Evolutionary conservation across 345 rosid species (phyloP).

Genomic region (Hibiscus trionum): DNA sequence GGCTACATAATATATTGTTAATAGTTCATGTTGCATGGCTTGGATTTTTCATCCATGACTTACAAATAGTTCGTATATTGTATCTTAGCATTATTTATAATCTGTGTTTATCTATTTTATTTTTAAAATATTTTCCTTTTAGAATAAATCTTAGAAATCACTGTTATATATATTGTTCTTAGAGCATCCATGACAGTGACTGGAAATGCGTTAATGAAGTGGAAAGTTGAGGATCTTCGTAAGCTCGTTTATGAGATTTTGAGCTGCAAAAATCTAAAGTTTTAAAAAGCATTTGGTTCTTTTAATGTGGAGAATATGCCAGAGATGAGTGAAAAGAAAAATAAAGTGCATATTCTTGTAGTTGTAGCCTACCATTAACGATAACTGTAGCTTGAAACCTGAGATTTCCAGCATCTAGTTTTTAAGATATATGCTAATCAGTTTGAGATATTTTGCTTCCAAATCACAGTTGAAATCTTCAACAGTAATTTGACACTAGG

Average conservation of each 20-base stretch:
- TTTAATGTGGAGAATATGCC: conserved; percentile 17
- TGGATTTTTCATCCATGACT: background rate
- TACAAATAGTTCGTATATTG: background rate
- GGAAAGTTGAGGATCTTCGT: conserved; percentile 6
- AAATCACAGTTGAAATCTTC: background rate
- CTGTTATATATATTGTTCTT: background rate
- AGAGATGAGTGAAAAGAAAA: background rate
- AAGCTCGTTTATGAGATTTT: background rate
- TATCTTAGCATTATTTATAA: too few species aligned
- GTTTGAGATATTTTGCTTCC: background rate
- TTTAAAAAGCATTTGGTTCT: conserved; percentile 11
- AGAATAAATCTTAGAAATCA: too few species aligned
- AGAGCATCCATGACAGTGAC: background rate
- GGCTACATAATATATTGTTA: background rate
- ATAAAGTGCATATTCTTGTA: conserved; percentile 3
- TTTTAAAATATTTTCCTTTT: too few species aligned
- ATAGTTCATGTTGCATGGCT: background rate
- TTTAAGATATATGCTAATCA: conserved; percentile 10
- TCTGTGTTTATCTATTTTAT: too few species aligned
- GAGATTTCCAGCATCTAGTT: background rate
- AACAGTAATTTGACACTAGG: background rate
- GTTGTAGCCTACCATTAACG: background rate
- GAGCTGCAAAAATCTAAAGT: background rate
- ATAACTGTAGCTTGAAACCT: background rate
- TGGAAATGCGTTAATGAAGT: conserved; percentile 13